Evolutionary conservation across 352 stramenopile genomes (phyloP).

Genomic region (Phytophthora boehmeriae): DNA sequence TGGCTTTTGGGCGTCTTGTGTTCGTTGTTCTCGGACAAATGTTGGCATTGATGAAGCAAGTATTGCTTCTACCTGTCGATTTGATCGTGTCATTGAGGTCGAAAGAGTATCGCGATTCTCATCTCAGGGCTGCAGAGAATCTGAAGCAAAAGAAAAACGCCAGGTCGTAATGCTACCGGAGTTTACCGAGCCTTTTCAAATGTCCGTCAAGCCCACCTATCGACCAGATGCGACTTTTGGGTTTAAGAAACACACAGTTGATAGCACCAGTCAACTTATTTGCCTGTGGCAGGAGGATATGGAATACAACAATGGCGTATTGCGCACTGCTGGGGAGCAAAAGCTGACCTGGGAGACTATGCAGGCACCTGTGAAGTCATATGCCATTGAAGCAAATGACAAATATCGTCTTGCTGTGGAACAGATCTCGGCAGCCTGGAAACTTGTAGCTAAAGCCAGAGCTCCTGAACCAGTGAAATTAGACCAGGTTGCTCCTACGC

Average conservation of each 20-base stretch:
- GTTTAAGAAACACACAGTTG: constrained; percentile 38
- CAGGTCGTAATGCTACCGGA: constrained; percentile 38
- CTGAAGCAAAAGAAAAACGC: constrained; percentile 21
- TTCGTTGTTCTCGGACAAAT: constrained; percentile 32
- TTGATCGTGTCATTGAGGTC: constrained; percentile 6
- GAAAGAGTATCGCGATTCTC: constrained; percentile 16
- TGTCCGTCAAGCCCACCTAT: constrained; percentile 37
- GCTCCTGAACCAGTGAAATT: constrained; percentile 9
- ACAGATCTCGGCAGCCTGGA: constrained; percentile 27
- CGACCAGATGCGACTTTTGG: constrained; percentile 38
- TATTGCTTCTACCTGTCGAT: constrained; percentile 20
- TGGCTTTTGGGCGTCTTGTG: constrained; percentile 34
- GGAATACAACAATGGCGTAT: constrained; percentile 30
- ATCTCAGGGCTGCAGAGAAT: constrained; percentile 5
- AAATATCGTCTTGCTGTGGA: constrained; percentile 51
- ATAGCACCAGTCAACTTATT: constrained; percentile 47
- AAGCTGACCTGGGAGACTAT: constrained; percentile 76
- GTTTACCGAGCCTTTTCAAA: constrained; percentile 49
- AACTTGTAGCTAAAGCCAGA: constrained; percentile 15
- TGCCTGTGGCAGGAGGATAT: constrained; percentile 65
- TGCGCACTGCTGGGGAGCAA: constrained; percentile 30
- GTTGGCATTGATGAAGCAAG: constrained; percentile 22
- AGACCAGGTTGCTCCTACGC: constrained; percentile 16
- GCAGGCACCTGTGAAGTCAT: constrained; percentile 61
- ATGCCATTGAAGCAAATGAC: constrained; percentile 62